These are phyloP conservation scores for Bassia scoparia DNA, from an alignment of 148 eudicot genomes.

Conservation along the genomic window DNA sequence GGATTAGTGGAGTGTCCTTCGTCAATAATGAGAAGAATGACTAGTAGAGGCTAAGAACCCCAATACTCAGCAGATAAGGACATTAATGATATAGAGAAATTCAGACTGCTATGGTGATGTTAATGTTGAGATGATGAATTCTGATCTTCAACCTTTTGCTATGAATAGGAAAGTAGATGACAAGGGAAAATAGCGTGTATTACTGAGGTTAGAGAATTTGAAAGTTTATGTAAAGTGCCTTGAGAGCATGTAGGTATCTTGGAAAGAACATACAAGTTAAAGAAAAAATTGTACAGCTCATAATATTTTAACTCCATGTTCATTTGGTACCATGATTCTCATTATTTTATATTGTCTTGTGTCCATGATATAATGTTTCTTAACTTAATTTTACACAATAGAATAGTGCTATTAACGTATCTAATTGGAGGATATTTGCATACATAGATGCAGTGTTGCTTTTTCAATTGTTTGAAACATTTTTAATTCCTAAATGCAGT, in stretches of 20 bases:
- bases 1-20: neutral
- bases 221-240: neutral
- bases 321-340: neutral
- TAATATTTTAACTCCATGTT: neutral
- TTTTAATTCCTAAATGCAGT: neutral
- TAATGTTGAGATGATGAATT: neutral
- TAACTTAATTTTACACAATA: neutral
- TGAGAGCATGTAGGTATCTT: neutral
- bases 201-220: neutral
- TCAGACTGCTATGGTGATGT: neutral
- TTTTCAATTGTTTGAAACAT: neutral
- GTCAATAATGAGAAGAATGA: neutral
- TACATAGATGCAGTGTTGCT: constrained; percentile 2
- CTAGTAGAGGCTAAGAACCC: neutral
- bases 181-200: neutral
- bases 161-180: neutral
- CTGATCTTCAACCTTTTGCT: neutral
- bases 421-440: neutral
- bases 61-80: neutral
- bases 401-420: neutral
- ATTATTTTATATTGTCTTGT: neutral
- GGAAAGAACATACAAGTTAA: neutral
- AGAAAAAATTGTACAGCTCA: too few species aligned
- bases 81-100: neutral
- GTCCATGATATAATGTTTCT: neutral